Evolutionary conservation across 2,329 filamentous ascomycete genomes (phyloP).

Genomic region (Curvularia sp.): DNA sequence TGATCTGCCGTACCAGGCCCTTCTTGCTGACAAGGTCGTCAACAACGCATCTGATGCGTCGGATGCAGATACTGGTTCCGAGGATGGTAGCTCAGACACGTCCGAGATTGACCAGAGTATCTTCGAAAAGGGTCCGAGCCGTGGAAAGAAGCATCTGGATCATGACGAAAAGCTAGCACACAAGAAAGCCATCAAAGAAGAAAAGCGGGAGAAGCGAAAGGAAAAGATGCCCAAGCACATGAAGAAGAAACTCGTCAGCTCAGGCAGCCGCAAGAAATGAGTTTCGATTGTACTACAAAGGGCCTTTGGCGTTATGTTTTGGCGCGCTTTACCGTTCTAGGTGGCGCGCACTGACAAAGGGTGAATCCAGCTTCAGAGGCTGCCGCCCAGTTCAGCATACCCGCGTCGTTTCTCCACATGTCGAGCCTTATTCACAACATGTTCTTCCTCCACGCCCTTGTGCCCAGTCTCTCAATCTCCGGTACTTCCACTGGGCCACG

Average conservation of each 20-base stretch:
- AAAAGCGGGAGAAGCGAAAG: slow-evolving; percentile 90
- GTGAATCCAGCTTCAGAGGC: not conserved
- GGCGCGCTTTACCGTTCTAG: not conserved
- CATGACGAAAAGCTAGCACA: slow-evolving; percentile 90
- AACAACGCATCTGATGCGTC: slow-evolving; percentile 56
- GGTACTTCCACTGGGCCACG: slow-evolving; percentile 79
- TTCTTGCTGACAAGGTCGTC: slow-evolving; percentile 74
- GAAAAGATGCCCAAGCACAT: slow-evolving; percentile 96
- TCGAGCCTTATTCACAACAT: slow-evolving; percentile 69
- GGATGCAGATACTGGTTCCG: slow-evolving; percentile 25
- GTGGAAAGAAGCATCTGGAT: slow-evolving; percentile 73
- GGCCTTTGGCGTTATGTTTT: not conserved
- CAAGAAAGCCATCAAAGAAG: slow-evolving; percentile 91
- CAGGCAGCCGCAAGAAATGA: slow-evolving; percentile 68
- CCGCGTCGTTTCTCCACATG: not conserved
- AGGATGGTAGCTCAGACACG: slow-evolving; percentile 28
- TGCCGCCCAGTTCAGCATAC: not conserved
- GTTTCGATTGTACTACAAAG: not conserved
- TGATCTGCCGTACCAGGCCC: slow-evolving; percentile 82
- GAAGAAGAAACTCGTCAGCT: slow-evolving; percentile 83
- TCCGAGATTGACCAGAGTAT: slow-evolving; percentile 42
- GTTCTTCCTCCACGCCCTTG: slow-evolving; percentile 82
- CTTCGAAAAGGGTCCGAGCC: slow-evolving; percentile 45
- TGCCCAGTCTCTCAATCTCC: slow-evolving; percentile 82
- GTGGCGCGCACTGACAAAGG: not conserved